Conservation (phyloP, 202 grass and related monocot species). For the Panicum hallii region DNA sequence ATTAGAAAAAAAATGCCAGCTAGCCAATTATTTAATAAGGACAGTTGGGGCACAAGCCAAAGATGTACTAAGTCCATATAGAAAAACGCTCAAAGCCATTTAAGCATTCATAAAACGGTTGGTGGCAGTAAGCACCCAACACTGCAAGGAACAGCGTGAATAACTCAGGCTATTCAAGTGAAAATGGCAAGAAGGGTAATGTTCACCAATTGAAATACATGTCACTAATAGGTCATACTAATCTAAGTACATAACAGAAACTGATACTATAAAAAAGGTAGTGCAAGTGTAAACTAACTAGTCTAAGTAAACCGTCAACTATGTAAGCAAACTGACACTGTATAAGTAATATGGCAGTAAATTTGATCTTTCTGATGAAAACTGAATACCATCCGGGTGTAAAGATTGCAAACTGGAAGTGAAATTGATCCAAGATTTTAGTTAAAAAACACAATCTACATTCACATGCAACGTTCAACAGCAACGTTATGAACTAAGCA, state of each 20-base stretch:
- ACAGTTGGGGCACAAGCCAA: not conserved
- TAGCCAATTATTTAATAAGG: not conserved
- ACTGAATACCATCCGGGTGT: constrained; percentile 2
- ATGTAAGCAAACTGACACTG: not conserved
- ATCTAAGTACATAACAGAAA: constrained; percentile 8
- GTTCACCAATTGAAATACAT: constrained; percentile 29
- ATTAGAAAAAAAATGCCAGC: not conserved
- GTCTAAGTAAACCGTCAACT: not conserved
- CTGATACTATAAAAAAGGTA: not conserved
- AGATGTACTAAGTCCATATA: constrained; percentile 6
- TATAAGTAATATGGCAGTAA: constrained; percentile 15
- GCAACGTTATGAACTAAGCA: constrained; percentile 5
- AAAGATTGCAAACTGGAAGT: not conserved
- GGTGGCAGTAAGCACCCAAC: constrained; percentile 31
- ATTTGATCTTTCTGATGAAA: constrained; percentile 36
- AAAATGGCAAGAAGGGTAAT: constrained; percentile 29
- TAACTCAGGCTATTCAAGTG: constrained; percentile 19
- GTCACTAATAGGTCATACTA: constrained; percentile 7
- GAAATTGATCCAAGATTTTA: constrained; percentile 11
- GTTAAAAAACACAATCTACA: not conserved
- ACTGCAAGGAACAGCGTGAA: constrained; percentile 8
- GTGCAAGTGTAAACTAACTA: not conserved
- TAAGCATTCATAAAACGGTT: constrained; percentile 1
- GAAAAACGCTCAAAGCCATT: constrained; percentile 42
- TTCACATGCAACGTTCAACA: constrained; percentile 23